Conservation (phyloP, 257 asterid genomes). For the Solanum peruvianum region DNA sequence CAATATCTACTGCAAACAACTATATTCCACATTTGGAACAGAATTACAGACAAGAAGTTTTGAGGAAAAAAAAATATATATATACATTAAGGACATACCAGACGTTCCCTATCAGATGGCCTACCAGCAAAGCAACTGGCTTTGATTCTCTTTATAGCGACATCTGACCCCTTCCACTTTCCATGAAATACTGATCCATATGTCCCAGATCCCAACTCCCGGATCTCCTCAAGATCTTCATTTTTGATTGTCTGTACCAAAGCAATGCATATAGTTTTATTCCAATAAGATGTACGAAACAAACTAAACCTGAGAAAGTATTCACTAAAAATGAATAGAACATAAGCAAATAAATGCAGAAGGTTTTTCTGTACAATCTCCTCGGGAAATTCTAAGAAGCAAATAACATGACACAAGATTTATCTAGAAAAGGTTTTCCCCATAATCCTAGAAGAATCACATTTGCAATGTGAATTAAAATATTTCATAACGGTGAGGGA, state of each 20-base stretch:
- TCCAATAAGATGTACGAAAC: background rate
- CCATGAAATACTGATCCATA: conserved; percentile 95
- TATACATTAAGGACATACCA: conserved; percentile 33
- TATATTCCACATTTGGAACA: background rate
- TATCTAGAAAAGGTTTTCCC: background rate
- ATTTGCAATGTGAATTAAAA: background rate
- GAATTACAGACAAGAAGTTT: background rate
- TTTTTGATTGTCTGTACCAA: conserved; percentile 59
- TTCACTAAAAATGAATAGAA: background rate
- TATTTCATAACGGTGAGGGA: background rate
- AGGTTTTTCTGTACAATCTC: background rate
- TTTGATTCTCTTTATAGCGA: conserved; percentile 90
- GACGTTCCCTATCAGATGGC: conserved; percentile 95
- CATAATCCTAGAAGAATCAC: background rate
- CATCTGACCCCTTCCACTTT: conserved; percentile 98
- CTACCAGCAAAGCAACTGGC: conserved; percentile 96
- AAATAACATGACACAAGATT: background rate
- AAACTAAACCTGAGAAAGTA: background rate
- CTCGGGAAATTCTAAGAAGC: background rate
- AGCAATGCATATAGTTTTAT: background rate
- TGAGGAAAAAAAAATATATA: background rate
- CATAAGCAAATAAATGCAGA: background rate
- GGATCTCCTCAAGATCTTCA: conserved; percentile 94
- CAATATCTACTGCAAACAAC: background rate
- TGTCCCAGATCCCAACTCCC: conserved; percentile 93